Evolutionary conservation across 192 early-diverging fungal genomes (phyloP), one percentile per base, ranked within the genome.

Genomic region (Coemansia sp.): DNA sequence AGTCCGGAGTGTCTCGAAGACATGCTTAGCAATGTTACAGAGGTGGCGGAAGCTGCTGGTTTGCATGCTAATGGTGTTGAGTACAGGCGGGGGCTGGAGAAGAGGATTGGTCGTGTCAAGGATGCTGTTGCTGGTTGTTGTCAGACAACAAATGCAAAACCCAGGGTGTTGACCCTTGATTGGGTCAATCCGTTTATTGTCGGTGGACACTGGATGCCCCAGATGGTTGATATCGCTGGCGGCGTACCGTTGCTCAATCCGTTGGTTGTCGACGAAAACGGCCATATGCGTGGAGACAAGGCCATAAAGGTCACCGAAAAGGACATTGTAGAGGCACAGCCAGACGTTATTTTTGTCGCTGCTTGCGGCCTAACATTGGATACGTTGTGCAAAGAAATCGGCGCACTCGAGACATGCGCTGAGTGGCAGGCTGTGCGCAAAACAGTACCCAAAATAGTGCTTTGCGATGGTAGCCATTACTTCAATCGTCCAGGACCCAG

Each of bases 381-480:
- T 16, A 75, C 73, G n/a, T 61, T 76, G 38, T 50, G 60, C 45
- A 61, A 66, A 18, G 83, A 86, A 40, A 55, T 63, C 18, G 59
- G 18, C 5, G 5, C 2, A 4, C n/a, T 79, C 11, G 40, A n/a
- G 31, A 30, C 32, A 25, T 38, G 55, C 36, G 51, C 52, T 0
- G 42, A 63, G 30, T 66, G 64, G 64, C n/a, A 29, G 45, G 56
- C 64, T 18, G 36, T 66, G 16, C 64, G 56, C 30, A n/a, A 25
- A 12, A 20, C 64, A 7, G 64, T 48, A 11, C 56, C 55, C 4
- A 49, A 70, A 22, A 60, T 87, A 34, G 73, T 75, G 14, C 36
- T 87, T n/a, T 83, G 85, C 45, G 83, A 87, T 69, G 86, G 86
- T n/a, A 76, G 84, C 64, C 74, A 86, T 63, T 84, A 84, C 79